Evolutionary conservation across 257 asterid genomes (phyloP).

Genomic region (Gynochthodes officinalis): DNA sequence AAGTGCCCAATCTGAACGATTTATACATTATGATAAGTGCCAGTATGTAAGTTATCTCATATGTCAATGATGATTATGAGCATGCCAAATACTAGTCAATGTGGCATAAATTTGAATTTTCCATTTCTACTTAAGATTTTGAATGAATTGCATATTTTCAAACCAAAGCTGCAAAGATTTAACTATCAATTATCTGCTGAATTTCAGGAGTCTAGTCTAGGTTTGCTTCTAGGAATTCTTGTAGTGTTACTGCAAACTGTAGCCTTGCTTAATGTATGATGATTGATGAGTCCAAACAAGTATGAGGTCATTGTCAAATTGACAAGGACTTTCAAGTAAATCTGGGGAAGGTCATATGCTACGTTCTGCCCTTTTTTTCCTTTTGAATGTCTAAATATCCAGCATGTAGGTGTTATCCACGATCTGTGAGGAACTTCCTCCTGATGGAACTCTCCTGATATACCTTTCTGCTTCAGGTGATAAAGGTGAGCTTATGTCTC

Average conservation of each 20-base stretch:
- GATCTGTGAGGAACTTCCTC: constrained; percentile 86
- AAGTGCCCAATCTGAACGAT: neutral
- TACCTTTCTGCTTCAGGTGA: constrained; percentile 82
- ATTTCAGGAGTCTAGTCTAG: neutral
- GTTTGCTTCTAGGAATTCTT: neutral
- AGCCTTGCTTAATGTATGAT: neutral
- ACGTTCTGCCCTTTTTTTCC: neutral
- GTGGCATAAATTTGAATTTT: neutral
- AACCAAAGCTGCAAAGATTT: neutral
- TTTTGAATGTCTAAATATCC: constrained; percentile 15
- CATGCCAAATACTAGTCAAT: neutral
- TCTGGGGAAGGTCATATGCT: neutral
- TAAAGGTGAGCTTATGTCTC: constrained; percentile 17
- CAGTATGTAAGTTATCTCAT: neutral
- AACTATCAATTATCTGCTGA: neutral
- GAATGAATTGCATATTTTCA: neutral
- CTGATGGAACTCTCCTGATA: constrained; percentile 84
- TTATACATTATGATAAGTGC: no score
- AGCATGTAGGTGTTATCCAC: constrained; percentile 79
- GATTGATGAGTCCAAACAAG: neutral
- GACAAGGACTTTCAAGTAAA: neutral
- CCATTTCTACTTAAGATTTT: neutral
- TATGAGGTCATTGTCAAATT: neutral
- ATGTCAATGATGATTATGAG: neutral
- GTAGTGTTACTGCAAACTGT: neutral